A percentile compares a stretch with the other conserved stretches of the same genome.
Evolutionary conservation across 306 rosid genomes (phyloP).

Genomic region (Prunus dulcis): DNA sequence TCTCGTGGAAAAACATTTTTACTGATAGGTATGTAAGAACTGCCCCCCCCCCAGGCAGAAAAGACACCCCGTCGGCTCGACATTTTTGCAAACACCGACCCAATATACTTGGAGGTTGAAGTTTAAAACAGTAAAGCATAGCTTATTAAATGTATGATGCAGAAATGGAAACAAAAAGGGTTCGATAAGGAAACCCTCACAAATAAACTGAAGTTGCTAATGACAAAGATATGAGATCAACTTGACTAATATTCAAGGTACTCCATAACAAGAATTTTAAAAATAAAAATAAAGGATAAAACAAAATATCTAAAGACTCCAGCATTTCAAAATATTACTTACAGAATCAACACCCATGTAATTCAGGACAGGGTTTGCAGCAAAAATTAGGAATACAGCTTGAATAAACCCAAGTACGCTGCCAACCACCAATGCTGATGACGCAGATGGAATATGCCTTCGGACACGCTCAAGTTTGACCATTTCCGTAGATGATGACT

Average conservation of each 20-base stretch:
- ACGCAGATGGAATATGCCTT: conserved; percentile 70
- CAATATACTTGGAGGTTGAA: not conserved
- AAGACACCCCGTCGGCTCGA: no score
- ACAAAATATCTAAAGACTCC: not conserved
- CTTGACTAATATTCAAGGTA: not conserved
- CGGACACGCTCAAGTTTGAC: conserved; percentile 35
- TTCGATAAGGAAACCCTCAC: not conserved
- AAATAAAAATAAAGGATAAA: no score
- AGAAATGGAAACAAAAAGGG: not conserved
- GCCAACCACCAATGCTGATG: conserved; percentile 62
- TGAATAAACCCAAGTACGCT: conserved; percentile 64
- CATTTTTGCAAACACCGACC: no score
- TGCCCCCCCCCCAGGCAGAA: no score
- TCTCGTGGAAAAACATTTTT: not conserved
- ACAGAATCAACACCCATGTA: conserved; percentile 74
- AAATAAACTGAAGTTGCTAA: not conserved
- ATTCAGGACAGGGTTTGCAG: conserved; percentile 58
- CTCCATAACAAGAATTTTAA: not conserved
- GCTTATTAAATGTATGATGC: not conserved
- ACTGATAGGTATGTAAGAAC: not conserved
- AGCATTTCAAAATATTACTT: conserved; percentile 24
- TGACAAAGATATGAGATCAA: not conserved
- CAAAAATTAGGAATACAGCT: conserved; percentile 49
- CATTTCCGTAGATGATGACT: conserved; percentile 12
- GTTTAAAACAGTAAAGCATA: not conserved